phyloP scores from a whole-genome alignment of 2,329 filamentous ascomycete genomes.

The Neofusicoccum parvum region DNA sequence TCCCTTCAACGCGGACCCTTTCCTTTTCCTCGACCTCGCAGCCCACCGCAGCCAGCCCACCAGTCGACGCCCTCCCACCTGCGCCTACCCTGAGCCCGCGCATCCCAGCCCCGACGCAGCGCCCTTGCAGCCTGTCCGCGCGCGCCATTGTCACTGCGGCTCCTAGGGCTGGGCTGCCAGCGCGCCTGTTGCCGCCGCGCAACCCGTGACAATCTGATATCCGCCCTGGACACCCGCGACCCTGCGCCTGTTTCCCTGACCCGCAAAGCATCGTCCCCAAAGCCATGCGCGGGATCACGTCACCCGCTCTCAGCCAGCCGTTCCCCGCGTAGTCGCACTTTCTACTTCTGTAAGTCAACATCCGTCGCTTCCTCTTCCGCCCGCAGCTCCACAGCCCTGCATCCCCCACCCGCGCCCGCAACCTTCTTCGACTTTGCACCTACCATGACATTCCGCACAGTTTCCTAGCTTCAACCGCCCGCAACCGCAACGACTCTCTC shows the following conservation, averaged over 20 bases:
- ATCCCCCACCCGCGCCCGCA: neutral
- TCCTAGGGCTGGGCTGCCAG: neutral
- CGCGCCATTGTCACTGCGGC: neutral
- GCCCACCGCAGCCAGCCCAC: neutral
- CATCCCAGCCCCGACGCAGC: neutral
- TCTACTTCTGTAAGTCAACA: conserved; percentile 12
- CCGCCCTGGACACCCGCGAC: neutral
- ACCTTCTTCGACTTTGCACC: neutral
- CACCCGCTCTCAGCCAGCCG: neutral
- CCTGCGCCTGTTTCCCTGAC: neutral
- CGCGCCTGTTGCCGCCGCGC: conserved; percentile 1
- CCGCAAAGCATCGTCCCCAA: neutral
- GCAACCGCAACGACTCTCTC: neutral
- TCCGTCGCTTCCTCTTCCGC: conserved; percentile 15
- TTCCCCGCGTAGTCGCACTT: conserved; percentile 4
- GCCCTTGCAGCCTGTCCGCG: neutral
- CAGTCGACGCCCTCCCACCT: neutral
- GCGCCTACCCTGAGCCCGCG: conserved; percentile 7
- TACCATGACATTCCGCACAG: neutral
- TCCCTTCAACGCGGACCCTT: conserved; percentile 20
- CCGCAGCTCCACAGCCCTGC: neutral
- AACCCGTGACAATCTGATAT: neutral
- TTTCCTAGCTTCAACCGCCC: neutral
- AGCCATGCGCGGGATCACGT: conserved; percentile 14
- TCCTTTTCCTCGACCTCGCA: conserved; percentile 14